Evolutionary conservation across 1,284 basidiomycete species (phyloP).

Genomic region (Irpex lacteus): DNA sequence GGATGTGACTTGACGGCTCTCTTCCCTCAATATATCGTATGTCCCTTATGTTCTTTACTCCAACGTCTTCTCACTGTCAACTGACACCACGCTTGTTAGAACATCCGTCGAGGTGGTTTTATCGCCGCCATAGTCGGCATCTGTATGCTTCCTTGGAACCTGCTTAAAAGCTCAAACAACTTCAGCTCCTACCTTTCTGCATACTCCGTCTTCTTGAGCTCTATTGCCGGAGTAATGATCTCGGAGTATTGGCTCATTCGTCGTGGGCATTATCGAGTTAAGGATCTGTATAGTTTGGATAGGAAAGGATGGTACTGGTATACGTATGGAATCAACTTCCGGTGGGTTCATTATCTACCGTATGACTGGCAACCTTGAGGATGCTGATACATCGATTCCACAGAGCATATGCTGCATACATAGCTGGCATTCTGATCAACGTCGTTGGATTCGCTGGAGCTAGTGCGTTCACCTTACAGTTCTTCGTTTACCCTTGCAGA

Average conservation of each 20-base stretch:
- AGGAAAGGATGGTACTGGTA: conserved; percentile 75
- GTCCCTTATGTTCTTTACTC: conserved; percentile 18
- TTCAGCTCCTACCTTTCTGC: conserved; percentile 85
- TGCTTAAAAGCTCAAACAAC: conserved; percentile 71
- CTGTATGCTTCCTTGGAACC: conserved; percentile 78
- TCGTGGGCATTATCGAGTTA: conserved; percentile 68
- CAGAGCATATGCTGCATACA: conserved; percentile 71
- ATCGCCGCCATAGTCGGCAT: conserved; percentile 75
- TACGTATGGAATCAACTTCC: conserved; percentile 71
- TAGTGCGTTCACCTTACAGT: conserved; percentile 36
- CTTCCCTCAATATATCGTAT: conserved; percentile 73
- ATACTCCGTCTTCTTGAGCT: conserved; percentile 81
- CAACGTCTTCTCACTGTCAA: background rate
- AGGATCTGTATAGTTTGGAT: conserved; percentile 64
- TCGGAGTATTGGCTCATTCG: conserved; percentile 81
- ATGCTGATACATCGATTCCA: background rate
- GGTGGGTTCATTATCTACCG: conserved; percentile 32
- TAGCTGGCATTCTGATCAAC: conserved; percentile 80
- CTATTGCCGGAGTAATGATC: conserved; percentile 83
- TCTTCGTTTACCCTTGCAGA: background rate
- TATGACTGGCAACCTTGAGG: background rate
- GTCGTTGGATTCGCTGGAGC: conserved; percentile 73
- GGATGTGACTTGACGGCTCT: conserved; percentile 85
- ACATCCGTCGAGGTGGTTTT: conserved; percentile 83
- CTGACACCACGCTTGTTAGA: conserved; percentile 35